Evolutionary conservation across 345 rosid species (phyloP), one percentile per base, ranked within the genome.

Genomic region (Theobroma cacao): DNA sequence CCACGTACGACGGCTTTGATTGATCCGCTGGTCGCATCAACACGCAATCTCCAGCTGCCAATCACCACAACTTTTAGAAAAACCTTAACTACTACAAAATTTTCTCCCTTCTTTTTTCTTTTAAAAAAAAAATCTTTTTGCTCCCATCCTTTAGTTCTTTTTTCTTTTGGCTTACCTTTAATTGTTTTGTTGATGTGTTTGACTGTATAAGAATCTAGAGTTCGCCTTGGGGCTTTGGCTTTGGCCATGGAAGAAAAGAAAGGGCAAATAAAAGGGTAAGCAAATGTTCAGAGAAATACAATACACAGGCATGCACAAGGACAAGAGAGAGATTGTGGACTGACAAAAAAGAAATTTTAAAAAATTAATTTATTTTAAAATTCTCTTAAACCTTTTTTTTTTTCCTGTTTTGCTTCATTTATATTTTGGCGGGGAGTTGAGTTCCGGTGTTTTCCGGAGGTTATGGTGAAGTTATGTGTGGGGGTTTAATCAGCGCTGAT

Each of bases 11-110:
- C 28, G 91, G 90, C 80, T 89, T 96, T 65, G 89, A 78, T 6
- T 95, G 87, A 74, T 94, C 98, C 81, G 97, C 80, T 1, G 99
- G 91, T 48, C 97, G 95, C 99, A 96, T 89, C 88, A 96, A 59
- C 75, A 96, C 99, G 82, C 93, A 92, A 84, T 96, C 98, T 63
- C 94, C 98, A 53, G 89, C 98, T 94, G 86, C 45, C 50, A 77
- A 68, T 75, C 13, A 38, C 40, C 58, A 59, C 5, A 48, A 70
- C 40, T 68, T 28, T 26, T 33, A 15, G 53, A 22, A 24, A 24
- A 31, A 15, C 41, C 47, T 33, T 20, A 48, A 33, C 55, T 61
- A n/a, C 40, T 13, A 62, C 0, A 62, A 62, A 61, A 30, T 59
- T 60, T 3, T 34, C 24, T 47, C 72, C 33, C 11, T 45, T 52